Base-by-base conservation (phyloP, 2,329 filamentous ascomycete genomes). In the Ophiostoma fasciatum region DNA sequence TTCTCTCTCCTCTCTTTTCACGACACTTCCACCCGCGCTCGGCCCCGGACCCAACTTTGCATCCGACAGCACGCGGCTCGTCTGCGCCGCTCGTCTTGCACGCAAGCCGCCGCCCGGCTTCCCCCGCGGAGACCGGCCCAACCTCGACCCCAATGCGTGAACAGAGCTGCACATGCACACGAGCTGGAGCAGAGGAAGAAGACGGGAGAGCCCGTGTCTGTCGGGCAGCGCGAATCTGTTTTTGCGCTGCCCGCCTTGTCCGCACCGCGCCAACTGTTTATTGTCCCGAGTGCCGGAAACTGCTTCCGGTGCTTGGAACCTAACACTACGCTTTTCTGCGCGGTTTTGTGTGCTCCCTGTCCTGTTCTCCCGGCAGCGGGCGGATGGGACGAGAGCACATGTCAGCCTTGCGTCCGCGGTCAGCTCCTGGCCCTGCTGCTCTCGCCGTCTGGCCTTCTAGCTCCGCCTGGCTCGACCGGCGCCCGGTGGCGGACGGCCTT, bases 251-350 rank as follows among this genome's bases (percentile, higher is more conserved):
- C 63, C 74, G 74, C 80, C 77, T 77, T 74, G 78, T 71, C 64
- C 55, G 79, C 68, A 84, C 82, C n/a, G n/a, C n/a, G n/a, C n/a
- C n/a, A n/a, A n/a, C n/a, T n/a, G n/a, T n/a, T n/a, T n/a, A n/a
- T n/a, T 84, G 71, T 70, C 77, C 77, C 81, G 74, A 69, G 64
- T 63, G 14, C 22, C 18, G 28, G 12, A 20, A n/a, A n/a, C n/a
- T n/a, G 18, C 17, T 5, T 12, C 25, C 18, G 22, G n/a, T 15
- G 20, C 60, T 78, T 76, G 83, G 82, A 87, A 87, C 82, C 87
- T 93, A 94, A 93, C 87, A 87, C 87, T 94, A 94, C 81, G 70
- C 64, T 63, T 59, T 63, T 54, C 4, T 58, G 64, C 74, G 80
- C 81, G 82, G 76, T 74, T 53, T 17, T 11, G 12, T 12, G 32